Evolutionary conservation across 192 early-diverging fungal species (phyloP).

Genomic region (Backusella circina): DNA sequence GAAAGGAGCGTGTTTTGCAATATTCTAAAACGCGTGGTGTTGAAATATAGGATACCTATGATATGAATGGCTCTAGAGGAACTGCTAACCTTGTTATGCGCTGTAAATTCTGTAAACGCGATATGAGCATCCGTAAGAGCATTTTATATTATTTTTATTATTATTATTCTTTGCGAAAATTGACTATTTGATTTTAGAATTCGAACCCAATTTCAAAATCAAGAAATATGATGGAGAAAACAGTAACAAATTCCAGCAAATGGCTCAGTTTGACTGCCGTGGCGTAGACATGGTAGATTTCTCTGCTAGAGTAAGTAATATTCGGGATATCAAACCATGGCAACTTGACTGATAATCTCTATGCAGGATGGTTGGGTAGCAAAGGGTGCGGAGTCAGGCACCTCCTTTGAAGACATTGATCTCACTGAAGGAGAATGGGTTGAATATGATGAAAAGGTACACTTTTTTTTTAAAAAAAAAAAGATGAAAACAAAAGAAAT

Average conservation of each 20-base stretch:
- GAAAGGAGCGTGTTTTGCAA: neutral
- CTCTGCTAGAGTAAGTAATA: slow-evolving; percentile 47
- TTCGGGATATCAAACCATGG: neutral
- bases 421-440: slow-evolving; percentile 81
- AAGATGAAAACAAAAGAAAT: neutral
- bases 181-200: slow-evolving; percentile 15
- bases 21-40: slow-evolving; percentile 8
- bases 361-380: slow-evolving; percentile 52
- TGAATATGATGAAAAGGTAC: slow-evolving; percentile 85
- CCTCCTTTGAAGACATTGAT: slow-evolving; percentile 75
- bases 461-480: neutral
- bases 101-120: slow-evolving; percentile 89
- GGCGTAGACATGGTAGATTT: slow-evolving; percentile 82
- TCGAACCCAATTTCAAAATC: slow-evolving; percentile 27
- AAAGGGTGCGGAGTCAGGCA: slow-evolving; percentile 65
- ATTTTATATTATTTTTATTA: neutral
- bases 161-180: neutral
- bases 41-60: slow-evolving; percentile 49
- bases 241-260: slow-evolving; percentile 55
- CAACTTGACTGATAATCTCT: neutral
- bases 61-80: slow-evolving; percentile 71
- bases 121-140: slow-evolving; percentile 55
- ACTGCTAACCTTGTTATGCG: slow-evolving; percentile 84
- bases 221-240: slow-evolving; percentile 16
- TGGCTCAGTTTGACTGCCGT: slow-evolving; percentile 75